These are phyloP conservation scores for Cryphonectria naterciae DNA, from an alignment of 2,329 filamentous ascomycete species.

Conservation along the genomic window DNA sequence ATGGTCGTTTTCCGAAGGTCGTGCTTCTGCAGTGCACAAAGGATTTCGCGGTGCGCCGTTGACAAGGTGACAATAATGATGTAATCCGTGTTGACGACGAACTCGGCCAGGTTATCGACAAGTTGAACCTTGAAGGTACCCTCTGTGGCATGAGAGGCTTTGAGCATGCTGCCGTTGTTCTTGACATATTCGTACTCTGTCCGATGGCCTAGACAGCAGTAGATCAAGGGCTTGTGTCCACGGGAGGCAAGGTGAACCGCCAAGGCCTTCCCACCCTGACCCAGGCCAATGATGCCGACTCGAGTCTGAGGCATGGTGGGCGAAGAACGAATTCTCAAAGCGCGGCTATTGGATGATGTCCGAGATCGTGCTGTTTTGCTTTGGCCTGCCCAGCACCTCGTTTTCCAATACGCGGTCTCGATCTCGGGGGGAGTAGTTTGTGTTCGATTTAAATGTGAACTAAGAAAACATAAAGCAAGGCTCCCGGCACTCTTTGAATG, in stretches of 20 bases:
- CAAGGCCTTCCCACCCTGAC: conserved; percentile 19
- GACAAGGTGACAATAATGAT: conserved; percentile 20
- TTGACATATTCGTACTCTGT: conserved; percentile 18
- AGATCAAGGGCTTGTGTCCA: conserved; percentile 11
- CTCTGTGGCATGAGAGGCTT: conserved; percentile 4
- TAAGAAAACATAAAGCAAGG: neutral
- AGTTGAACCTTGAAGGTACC: conserved; percentile 12
- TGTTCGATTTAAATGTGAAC: neutral
- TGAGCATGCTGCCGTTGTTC: conserved; percentile 4
- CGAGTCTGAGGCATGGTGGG: conserved; percentile 8
- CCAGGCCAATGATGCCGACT: conserved; percentile 20
- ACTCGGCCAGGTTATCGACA: conserved; percentile 9
- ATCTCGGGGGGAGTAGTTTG: neutral
- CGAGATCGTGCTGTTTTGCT: neutral
- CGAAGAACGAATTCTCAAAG: neutral
- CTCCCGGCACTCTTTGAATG: neutral
- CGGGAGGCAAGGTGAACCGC: conserved; percentile 18
- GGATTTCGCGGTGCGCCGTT: conserved; percentile 15
- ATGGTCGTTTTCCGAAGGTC: conserved; percentile 15
- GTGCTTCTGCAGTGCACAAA: conserved; percentile 9
- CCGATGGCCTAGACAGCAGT: conserved; percentile 17
- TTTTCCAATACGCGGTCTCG: neutral
- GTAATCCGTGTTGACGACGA: conserved; percentile 8
- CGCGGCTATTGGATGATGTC: neutral
- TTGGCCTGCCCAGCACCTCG: neutral